Evolutionary conservation across 331 rosid genomes (phyloP).

Genomic region (Arachis monticola): DNA sequence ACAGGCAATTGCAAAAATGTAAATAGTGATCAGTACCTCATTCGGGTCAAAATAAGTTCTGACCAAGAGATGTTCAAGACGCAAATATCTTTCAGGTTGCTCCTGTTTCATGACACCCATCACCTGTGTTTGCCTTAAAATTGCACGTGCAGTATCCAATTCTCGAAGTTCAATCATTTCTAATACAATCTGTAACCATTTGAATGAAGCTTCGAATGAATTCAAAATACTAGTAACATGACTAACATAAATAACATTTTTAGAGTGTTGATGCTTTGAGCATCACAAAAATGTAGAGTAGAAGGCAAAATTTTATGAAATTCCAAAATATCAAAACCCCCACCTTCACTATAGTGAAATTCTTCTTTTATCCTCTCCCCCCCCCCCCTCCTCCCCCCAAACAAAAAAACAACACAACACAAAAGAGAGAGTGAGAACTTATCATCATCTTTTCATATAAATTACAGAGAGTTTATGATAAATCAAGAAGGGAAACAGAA

Average conservation of each 20-base stretch:
- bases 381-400: too few species aligned
- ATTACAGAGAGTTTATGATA: too few species aligned
- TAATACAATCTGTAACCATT: conserved; percentile 78
- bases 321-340: neutral
- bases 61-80: conserved; percentile 96
- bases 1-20: conserved; percentile 18
- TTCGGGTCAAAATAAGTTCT: conserved; percentile 97
- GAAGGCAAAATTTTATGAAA: neutral
- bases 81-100: conserved; percentile 98
- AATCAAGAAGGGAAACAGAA: too few species aligned
- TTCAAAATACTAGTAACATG: conserved; percentile 1
- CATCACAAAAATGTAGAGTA: neutral
- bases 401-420: too few species aligned
- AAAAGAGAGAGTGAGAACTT: too few species aligned
- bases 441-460: too few species aligned
- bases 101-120: conserved; percentile 99
- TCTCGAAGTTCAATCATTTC: conserved; percentile 99
- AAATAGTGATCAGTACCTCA: conserved; percentile 55
- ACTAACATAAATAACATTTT: conserved; percentile 4
- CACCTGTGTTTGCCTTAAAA: conserved; percentile 94
- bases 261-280: neutral
- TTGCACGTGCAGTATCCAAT: conserved; percentile 96
- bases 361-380: too few species aligned
- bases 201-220: conserved; percentile 21
- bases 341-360: too few species aligned